Percentiles rank a stretch among this genome's conserved stretches.
These are phyloP conservation scores for Dryas alaskensis DNA, from an alignment of 306 rosid species.

Conservation along the genomic window DNA sequence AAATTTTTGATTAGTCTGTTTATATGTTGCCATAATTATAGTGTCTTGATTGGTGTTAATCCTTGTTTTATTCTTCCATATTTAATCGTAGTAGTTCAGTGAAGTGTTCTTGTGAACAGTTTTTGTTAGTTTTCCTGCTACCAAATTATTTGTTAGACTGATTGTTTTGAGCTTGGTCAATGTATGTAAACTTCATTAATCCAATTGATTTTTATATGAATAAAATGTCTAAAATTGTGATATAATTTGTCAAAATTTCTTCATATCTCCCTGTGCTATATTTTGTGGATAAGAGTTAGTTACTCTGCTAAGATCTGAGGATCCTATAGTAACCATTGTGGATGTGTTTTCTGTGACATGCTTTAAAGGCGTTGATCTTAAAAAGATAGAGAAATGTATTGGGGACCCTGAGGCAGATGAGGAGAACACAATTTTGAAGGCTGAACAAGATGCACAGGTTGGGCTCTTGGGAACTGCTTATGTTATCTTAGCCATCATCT, in stretches of 20 bases:
- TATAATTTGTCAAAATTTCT: not conserved
- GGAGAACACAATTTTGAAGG: constrained; percentile 72
- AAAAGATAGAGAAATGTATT: constrained; percentile 70
- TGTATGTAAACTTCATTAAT: not conserved
- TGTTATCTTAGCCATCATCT: constrained; percentile 9
- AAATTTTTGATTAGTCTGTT: not conserved
- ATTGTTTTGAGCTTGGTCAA: not conserved
- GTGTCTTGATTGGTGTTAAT: not conserved
- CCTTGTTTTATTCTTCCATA: not conserved
- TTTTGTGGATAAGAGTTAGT: constrained; percentile 2
- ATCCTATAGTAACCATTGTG: not conserved
- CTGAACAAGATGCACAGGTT: constrained; percentile 93
- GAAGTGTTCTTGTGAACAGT: not conserved
- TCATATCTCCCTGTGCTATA: not conserved
- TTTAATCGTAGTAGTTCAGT: not conserved
- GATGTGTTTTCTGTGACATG: constrained; percentile 18
- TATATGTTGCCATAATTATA: not conserved
- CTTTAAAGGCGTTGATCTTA: constrained; percentile 58
- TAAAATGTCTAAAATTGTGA: not conserved
- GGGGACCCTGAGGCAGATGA: constrained; percentile 72
- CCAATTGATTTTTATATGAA: not conserved
- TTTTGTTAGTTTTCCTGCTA: not conserved
- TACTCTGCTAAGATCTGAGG: not conserved
- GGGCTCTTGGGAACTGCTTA: constrained; percentile 6
- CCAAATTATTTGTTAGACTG: not conserved